phyloP scores from a whole-genome alignment of 192 early-diverging fungal species.

The Linnemannia zychae region DNA sequence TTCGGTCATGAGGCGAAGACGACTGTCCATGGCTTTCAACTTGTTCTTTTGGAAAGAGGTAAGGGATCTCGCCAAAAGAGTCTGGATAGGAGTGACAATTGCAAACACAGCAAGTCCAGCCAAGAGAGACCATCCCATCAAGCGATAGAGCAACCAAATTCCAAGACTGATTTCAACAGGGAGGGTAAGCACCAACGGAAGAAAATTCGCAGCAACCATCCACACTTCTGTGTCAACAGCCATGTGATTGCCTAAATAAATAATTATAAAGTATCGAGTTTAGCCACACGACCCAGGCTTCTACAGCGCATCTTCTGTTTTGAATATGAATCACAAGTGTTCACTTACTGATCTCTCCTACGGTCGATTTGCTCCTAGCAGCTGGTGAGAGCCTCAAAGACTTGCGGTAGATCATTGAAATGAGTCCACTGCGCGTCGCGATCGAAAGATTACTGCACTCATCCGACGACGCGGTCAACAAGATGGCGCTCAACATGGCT shows the following conservation, averaged over 20 bases:
- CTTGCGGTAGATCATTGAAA: slow-evolving; percentile 86
- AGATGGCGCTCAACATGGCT: slow-evolving; percentile 22
- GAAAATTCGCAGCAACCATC: slow-evolving; percentile 42
- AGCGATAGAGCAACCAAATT: slow-evolving; percentile 25
- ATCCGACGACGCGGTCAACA: slow-evolving; percentile 30
- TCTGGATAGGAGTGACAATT: slow-evolving; percentile 22
- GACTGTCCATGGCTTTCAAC: slow-evolving; percentile 33
- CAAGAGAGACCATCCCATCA: slow-evolving; percentile 39
- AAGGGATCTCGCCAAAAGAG: slow-evolving; percentile 6
- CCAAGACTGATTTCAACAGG: slow-evolving; percentile 37
- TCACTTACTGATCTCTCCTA: slow-evolving; percentile 40
- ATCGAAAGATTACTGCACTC: slow-evolving; percentile 70
- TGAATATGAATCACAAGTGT: not conserved
- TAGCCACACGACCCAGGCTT: not conserved
- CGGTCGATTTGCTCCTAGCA: slow-evolving; percentile 32
- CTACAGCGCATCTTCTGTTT: not conserved
- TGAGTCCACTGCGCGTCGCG: slow-evolving; percentile 74
- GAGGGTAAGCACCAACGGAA: slow-evolving; percentile 59
- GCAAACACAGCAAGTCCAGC: slow-evolving; percentile 33
- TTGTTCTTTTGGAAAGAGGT: slow-evolving; percentile 22
- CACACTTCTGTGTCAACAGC: slow-evolving; percentile 75
- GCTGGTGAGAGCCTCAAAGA: slow-evolving; percentile 77
- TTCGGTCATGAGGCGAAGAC: slow-evolving; percentile 37
- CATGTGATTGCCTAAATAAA: slow-evolving; percentile 67
- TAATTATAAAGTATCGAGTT: not conserved